These are phyloP conservation scores for Pouteria glomerata DNA, from an alignment of 148 eudicot genomes.

Conservation along the genomic window DNA sequence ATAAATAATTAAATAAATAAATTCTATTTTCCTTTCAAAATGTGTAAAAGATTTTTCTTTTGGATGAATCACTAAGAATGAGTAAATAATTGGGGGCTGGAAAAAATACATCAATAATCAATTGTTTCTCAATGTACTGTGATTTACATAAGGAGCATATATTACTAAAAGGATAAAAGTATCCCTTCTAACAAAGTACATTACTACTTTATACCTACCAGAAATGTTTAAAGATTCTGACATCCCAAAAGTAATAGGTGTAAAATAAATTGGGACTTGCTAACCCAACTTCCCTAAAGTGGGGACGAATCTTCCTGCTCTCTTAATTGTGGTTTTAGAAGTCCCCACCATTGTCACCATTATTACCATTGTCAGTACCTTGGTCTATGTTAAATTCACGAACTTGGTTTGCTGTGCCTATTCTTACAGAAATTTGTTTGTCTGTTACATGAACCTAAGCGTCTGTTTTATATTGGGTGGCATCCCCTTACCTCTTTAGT, in stretches of 20 bases:
- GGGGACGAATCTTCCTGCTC: neutral
- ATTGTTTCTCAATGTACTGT: no score
- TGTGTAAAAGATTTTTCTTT: no score
- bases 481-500: neutral
- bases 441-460: neutral
- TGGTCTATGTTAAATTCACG: neutral
- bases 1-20: no score
- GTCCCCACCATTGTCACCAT: neutral
- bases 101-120: no score
- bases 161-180: no score
- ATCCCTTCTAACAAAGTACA: no score
- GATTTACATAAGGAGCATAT: no score
- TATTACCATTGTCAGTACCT: neutral
- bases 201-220: no score
- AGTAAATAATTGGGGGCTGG: no score
- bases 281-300: neutral
- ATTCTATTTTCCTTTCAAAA: neutral
- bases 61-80: no score
- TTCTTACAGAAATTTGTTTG: neutral
- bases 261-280: neutral
- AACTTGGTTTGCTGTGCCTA: neutral
- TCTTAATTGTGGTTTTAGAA: neutral
- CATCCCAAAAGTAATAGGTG: neutral
- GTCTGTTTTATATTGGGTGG: neutral
- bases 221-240: neutral